These are phyloP conservation scores for Solanum gandarillasii DNA, from an alignment of 257 asterid genomes.

Conservation along the genomic window DNA sequence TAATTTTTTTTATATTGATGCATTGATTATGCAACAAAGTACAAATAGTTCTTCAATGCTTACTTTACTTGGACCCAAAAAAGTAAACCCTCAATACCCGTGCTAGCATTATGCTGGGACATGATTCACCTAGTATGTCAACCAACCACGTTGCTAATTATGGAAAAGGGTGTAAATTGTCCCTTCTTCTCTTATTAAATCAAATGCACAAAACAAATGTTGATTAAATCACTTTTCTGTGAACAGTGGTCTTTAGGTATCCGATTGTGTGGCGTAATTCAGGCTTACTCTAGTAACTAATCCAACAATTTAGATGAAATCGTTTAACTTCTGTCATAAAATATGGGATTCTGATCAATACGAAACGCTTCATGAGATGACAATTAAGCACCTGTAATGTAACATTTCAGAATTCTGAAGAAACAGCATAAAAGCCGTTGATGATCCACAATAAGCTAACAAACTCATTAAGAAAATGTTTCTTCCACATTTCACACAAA, in stretches of 20 bases:
- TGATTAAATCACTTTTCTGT: not conserved
- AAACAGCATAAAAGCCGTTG: conserved; percentile 18
- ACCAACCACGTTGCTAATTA: not conserved
- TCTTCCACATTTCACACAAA: conserved; percentile 9
- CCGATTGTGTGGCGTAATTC: not conserved
- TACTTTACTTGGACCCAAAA: not conserved
- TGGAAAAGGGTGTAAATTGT: not conserved
- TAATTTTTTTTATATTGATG: not conserved
- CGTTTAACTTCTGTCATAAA: not conserved
- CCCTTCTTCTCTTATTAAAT: conserved; percentile 2
- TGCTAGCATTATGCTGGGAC: not conserved
- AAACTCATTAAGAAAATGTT: conserved; percentile 16
- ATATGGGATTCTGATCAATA: not conserved
- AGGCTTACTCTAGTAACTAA: not conserved
- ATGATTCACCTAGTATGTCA: not conserved
- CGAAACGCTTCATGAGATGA: conserved; percentile 13
- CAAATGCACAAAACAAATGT: not conserved
- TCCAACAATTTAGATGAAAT: not conserved
- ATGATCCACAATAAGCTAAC: conserved; percentile 18
- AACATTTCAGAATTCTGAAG: conserved; percentile 22
- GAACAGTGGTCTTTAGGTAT: not conserved
- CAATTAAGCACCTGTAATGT: conserved; percentile 14
- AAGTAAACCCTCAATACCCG: not conserved
- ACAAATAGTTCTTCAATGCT: not conserved
- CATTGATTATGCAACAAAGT: not conserved